Base-by-base conservation (phyloP, 2,329 filamentous ascomycete species). In the Monilinia laxa region DNA sequence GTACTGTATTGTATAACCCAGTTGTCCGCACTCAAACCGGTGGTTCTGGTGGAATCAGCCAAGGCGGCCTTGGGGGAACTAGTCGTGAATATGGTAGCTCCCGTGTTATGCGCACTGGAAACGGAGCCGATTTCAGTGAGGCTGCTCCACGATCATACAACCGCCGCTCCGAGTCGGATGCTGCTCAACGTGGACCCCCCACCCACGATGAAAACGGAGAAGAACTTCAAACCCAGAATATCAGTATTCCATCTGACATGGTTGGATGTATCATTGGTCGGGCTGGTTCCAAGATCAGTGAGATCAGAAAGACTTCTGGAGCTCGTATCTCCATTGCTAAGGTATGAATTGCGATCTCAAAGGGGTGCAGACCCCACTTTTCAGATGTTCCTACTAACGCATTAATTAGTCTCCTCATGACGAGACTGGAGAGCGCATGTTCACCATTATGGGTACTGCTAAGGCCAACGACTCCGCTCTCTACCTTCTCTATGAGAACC, bases 211-310 rank as follows among this genome's bases (percentile, higher is more conserved):
- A 98, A 80, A 96, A 98, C 71, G 95, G 95, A 70, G 95, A 98
- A 78, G 94, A 97, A 79, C 91, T 98, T 69, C 94, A 97, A 80
- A 99, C 95, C 1, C 95, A 99, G 78, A 99, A 99, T 82, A 99
- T 99, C 81, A 97, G 93, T 83, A 99, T 99, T 75, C 95, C 95
- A 35, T 93, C 95, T 58, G 95, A 99, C 82, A 99, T 99, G 95
- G 95, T 99, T 78, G 95, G 95, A 73, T 99, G 95, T 81, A 99
- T 99, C 81, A 99, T 99, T 78, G 95, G 95, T 72, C 90, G 93
- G 71, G 92, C 85, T 65, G 95, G 95, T 71, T 93, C 87, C 83
- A 99, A 99, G 86, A 99, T 99, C 77, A 97, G 92, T 79, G 95
- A 99, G 81, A 99, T 99, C 75, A 91, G 95, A 79, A 96, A 97